phyloP scores from a whole-genome alignment of 169 alveolate genomes.

The Cyclospora cayetanensis region DNA sequence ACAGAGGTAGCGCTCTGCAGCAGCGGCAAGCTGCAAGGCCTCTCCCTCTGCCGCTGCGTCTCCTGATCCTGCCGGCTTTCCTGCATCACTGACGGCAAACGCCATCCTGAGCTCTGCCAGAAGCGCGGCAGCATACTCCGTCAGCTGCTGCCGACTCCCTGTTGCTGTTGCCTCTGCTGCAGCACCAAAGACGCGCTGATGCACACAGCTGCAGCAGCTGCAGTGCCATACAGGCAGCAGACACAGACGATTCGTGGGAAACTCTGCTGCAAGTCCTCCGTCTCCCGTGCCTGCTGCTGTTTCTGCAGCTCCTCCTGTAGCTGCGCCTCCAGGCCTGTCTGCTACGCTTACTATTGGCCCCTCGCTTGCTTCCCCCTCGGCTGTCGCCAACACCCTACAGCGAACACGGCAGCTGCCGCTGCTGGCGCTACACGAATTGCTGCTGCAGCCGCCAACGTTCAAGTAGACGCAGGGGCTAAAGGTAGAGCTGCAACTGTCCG shows the following conservation, averaged over 20 bases:
- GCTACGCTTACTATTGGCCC: too few species aligned
- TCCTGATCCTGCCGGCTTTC: background rate
- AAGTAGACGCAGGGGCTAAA: too few species aligned
- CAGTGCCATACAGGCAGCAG: conserved; percentile 19
- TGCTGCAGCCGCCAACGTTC: too few species aligned
- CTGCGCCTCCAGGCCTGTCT: background rate
- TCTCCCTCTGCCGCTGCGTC: background rate
- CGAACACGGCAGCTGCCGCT: too few species aligned
- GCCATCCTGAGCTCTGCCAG: conserved; percentile 13
- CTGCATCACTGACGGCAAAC: background rate
- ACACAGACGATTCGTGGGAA: too few species aligned
- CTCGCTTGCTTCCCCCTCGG: too few species aligned
- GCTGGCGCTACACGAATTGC: too few species aligned
- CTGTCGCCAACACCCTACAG: too few species aligned
- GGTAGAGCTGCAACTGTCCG: background rate
- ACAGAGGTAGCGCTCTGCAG: background rate
- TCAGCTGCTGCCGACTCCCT: background rate
- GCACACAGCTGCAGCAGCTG: conserved; percentile 25
- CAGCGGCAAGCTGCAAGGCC: background rate
- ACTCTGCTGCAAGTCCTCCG: background rate
- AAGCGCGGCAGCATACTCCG: conserved; percentile 20
- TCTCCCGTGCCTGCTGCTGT: background rate
- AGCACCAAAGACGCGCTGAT: background rate
- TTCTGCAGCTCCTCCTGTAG: background rate
- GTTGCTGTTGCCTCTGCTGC: background rate